Conservation (phyloP, 768 basidiomycete species). For the Tylopilus sp. region DNA sequence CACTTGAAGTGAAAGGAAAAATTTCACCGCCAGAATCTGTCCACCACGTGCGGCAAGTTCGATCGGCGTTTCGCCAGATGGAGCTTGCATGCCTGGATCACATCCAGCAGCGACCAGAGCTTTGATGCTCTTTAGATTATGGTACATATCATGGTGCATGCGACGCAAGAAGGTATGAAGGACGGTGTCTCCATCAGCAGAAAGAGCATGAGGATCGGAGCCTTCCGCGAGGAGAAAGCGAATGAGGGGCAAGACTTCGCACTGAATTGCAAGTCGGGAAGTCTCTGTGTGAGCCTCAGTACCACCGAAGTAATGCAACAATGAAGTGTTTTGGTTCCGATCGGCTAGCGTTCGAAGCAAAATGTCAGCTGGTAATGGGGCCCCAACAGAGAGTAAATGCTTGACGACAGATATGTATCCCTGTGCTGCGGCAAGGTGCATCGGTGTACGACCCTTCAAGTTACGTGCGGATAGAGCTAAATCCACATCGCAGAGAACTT, state of each 20-base stretch:
- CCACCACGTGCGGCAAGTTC: too few relatives aligned
- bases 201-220: too few relatives aligned
- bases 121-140: background rate
- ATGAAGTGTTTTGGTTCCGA: too few relatives aligned
- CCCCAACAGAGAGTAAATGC: background rate
- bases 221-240: background rate
- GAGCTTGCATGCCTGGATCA: too few relatives aligned
- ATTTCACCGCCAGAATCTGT: too few relatives aligned
- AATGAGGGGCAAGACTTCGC: background rate
- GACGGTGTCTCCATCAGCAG: background rate
- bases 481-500: background rate
- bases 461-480: background rate
- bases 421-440: background rate
- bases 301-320: too few relatives aligned
- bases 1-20: too few relatives aligned
- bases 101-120: too few relatives aligned
- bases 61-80: too few relatives aligned
- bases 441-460: background rate
- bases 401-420: background rate
- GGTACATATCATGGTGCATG: background rate
- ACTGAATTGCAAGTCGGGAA: too few relatives aligned
- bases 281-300: too few relatives aligned
- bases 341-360: background rate
- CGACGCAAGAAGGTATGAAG: background rate
- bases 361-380: background rate